These are phyloP conservation scores for Syzygium aromaticum DNA, from an alignment of 345 rosid species.

Conservation along the genomic window DNA sequence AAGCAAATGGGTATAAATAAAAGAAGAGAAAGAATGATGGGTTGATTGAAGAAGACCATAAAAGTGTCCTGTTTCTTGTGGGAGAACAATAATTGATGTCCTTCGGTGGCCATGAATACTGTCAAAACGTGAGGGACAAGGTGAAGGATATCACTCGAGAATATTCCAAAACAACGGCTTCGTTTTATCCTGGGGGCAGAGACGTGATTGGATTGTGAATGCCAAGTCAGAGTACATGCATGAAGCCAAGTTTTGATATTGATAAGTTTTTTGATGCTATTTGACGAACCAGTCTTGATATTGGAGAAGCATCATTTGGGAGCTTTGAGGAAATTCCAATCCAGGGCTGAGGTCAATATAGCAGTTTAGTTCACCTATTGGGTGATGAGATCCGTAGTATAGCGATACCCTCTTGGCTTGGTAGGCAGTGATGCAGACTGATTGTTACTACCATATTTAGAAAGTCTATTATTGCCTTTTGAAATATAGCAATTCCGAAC, in stretches of 20 bases:
- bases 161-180: background rate
- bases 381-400: accelerated
- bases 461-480: background rate
- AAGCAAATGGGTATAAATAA: background rate
- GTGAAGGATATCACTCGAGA: background rate
- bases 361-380: accelerated
- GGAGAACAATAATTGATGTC: background rate
- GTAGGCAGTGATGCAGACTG: background rate
- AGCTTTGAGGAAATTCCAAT: background rate
- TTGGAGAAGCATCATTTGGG: background rate
- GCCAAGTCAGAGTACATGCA: accelerated
- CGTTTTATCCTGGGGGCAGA: background rate
- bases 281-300: background rate
- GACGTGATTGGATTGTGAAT: background rate
- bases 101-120: background rate
- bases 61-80: background rate
- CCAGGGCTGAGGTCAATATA: background rate
- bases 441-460: background rate
- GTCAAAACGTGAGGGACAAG: background rate
- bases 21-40: background rate
- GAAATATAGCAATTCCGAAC: background rate
- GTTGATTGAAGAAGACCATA: background rate
- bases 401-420: background rate
- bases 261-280: background rate
- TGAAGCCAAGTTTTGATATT: background rate